Evolutionary conservation across 192 early-diverging fungal genomes (phyloP).

Genomic region (Lunasporangiospora selenospora): DNA sequence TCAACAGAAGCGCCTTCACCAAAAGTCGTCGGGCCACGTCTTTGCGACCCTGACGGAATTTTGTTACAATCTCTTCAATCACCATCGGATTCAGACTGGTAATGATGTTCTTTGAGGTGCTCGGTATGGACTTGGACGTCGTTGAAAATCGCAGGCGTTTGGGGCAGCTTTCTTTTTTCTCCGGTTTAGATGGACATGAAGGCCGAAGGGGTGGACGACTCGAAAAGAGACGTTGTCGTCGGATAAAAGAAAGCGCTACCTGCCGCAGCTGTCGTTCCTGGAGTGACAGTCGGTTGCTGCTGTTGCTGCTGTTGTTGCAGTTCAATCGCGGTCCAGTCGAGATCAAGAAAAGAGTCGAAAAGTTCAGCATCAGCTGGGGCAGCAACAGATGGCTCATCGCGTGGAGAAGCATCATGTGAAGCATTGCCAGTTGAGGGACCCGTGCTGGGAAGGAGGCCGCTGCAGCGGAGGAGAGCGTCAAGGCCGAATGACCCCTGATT

Average conservation of each 20-base stretch:
- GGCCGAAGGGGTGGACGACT: constrained; percentile 5
- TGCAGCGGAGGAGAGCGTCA: constrained; percentile 53
- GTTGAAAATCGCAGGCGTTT: too few species aligned
- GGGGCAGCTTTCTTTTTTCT: too few species aligned
- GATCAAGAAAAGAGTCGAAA: constrained; percentile 57
- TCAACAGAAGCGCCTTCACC: constrained; percentile 47
- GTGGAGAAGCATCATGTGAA: constrained; percentile 35
- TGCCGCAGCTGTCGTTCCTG: constrained; percentile 38
- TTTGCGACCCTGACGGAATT: constrained; percentile 43
- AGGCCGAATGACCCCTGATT: constrained; percentile 25
- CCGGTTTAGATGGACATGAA: neutral
- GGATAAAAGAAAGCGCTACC: constrained; percentile 34
- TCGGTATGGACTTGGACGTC: too few species aligned
- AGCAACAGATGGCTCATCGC: constrained; percentile 45
- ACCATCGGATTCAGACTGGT: constrained; percentile 39
- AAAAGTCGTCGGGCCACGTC: constrained; percentile 45
- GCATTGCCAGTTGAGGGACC: constrained; percentile 7
- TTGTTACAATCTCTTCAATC: constrained; percentile 49
- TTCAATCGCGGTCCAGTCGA: constrained; percentile 53
- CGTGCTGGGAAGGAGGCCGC: constrained; percentile 34
- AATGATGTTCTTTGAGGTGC: constrained; percentile 42
- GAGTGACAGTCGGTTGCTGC: constrained; percentile 23
- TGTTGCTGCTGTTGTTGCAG: too few species aligned
- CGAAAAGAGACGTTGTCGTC: constrained; percentile 16
- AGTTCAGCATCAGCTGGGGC: constrained; percentile 55